phyloP scores from a whole-genome alignment of 495 filamentous ascomycete genomes.

The Penicillium fimorum region DNA sequence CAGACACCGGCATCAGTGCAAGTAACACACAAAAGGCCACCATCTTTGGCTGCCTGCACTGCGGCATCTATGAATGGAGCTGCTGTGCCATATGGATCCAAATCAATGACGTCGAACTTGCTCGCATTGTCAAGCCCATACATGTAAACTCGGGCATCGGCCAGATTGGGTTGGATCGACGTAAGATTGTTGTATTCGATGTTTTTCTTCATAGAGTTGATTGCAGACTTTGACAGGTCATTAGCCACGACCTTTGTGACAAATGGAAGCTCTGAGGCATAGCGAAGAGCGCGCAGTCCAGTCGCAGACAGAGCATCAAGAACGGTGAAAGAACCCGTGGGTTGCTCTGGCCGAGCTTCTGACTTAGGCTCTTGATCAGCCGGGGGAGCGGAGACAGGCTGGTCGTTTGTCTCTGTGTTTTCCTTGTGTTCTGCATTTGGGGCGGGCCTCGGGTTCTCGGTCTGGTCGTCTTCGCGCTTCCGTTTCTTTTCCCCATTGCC shows the following conservation, averaged over 20 bases:
- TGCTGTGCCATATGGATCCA: slow-evolving; percentile 94
- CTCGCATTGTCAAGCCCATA: slow-evolving; percentile 52
- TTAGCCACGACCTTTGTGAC: slow-evolving; percentile 83
- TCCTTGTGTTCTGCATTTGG: slow-evolving; percentile 11
- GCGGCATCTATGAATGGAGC: slow-evolving; percentile 89
- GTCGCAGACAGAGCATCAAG: slow-evolving; percentile 95
- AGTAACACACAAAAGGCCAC: slow-evolving; percentile 89
- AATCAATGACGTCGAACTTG: slow-evolving; percentile 87
- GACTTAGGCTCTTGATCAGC: slow-evolving; percentile 11
- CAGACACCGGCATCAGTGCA: slow-evolving; percentile 95
- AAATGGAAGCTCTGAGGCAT: slow-evolving; percentile 85
- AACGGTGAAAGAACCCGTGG: slow-evolving; percentile 60
- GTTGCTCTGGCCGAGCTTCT: neutral
- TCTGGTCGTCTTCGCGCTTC: slow-evolving; percentile 36
- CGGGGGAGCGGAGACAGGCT: neutral
- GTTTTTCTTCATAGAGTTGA: slow-evolving; percentile 76
- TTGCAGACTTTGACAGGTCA: slow-evolving; percentile 76
- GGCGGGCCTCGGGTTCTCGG: slow-evolving; percentile 20
- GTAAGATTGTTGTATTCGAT: slow-evolving; percentile 75
- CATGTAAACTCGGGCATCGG: slow-evolving; percentile 90
- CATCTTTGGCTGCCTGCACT: slow-evolving; percentile 77
- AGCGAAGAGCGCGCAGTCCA: slow-evolving; percentile 86
- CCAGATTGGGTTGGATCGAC: slow-evolving; percentile 65
- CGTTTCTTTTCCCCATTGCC: slow-evolving; percentile 50
- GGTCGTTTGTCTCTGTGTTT: slow-evolving; percentile 15